Evolutionary conservation across 1,284 basidiomycete species (phyloP), one percentile per base, ranked within the genome.

Genomic region (Moesziomyces parantarcticus): DNA sequence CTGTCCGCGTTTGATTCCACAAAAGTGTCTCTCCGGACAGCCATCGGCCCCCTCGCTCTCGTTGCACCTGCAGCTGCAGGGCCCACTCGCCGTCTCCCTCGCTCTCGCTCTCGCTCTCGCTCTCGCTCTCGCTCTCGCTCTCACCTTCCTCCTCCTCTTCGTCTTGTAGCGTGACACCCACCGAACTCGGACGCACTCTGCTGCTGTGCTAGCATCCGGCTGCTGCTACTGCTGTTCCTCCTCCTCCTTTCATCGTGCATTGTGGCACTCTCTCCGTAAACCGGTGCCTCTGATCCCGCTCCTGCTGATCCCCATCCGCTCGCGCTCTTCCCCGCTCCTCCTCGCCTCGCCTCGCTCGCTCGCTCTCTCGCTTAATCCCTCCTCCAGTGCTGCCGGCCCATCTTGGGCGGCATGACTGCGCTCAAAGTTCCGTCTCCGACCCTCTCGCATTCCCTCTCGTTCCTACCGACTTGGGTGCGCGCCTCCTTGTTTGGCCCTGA

Each of bases 381-480:
- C 22, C 20, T 46, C 21, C 20, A 44, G 32, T 40, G 16, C 49
- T 23, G 18, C 48, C 32, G 20, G n/a, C 18, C 44, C 13, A n/a
- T 20, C 25, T 45, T 44, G 36, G 41, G 26, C 46, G 47, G 53
- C 53, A 50, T 51, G 59, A 46, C 21, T 34, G 46, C 43, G 34
- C 47, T 62, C 58, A 61, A 62, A 58, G 50, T 68, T 68, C 43
- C 51, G 47, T 68, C 65, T 68, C 65, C 65, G 65, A 58, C 55
- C 48, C 57, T 16, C 34, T 36, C 34, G 34, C 34, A 36, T 53
- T 36, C 52, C 50, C 39, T 61, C 54, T 61, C 54, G 47, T 47
- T 62, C 50, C 55, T 58, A 55, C 51, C 65, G 49, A 52, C 47
- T 23, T 50, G 41, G 48, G 18, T 56, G 32, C 26, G 39, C 25